Conservation (phyloP, 176 grass and related monocot genomes). For the Triticum dicoccoides region DNA sequence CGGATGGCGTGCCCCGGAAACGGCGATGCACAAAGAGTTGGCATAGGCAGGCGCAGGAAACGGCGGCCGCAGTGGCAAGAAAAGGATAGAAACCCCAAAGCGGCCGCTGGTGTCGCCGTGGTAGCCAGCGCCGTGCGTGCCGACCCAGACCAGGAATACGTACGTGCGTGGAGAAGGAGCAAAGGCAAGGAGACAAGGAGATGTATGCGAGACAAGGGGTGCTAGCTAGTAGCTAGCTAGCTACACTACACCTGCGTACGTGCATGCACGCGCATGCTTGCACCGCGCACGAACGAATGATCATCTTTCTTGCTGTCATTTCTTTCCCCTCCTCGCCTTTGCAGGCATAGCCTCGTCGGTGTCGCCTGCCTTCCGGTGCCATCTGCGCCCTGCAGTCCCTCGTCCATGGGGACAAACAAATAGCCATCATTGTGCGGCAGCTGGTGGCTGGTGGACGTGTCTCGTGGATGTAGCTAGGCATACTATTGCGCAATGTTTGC, state of each 20-base stretch:
- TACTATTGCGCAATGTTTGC: neutral
- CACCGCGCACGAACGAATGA: neutral
- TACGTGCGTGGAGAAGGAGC: conserved; percentile 22
- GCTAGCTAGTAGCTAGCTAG: neutral
- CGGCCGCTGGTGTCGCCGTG: conserved; percentile 17
- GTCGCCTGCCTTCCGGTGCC: conserved; percentile 39
- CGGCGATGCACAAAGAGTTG: conserved; percentile 6
- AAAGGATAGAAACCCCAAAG: conserved; percentile 58
- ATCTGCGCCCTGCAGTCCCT: conserved; percentile 11
- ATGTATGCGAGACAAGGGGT: neutral
- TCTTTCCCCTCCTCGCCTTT: conserved; percentile 22
- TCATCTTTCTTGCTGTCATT: neutral
- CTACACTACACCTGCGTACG: neutral
- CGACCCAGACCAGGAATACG: neutral
- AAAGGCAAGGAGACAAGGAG: conserved; percentile 37
- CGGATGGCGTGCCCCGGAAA: conserved; percentile 43
- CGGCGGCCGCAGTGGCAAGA: conserved; percentile 34
- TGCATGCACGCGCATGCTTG: neutral
- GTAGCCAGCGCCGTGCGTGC: neutral
- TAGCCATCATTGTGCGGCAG: neutral
- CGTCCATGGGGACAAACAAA: conserved; percentile 4
- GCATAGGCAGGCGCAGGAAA: neutral
- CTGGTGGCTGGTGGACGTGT: neutral
- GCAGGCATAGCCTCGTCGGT: conserved; percentile 15
- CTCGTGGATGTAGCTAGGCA: neutral